Base-by-base conservation (phyloP, 2,329 filamentous ascomycete genomes). In the Pseudogymnoascus sp. region DNA sequence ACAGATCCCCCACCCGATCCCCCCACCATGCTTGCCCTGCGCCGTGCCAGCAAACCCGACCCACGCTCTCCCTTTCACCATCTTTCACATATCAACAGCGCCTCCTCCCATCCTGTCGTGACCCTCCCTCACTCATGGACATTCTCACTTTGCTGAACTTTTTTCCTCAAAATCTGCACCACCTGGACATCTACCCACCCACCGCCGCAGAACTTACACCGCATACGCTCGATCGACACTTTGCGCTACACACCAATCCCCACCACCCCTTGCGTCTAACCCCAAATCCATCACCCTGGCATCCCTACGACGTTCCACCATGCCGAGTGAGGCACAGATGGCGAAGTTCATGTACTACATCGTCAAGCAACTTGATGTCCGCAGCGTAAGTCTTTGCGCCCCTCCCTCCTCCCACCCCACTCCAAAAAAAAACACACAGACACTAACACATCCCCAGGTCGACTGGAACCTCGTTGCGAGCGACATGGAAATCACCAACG, bases 291-390 rank as follows among this genome's bases (percentile, higher is more conserved):
- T 64, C 66, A 70, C 67, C 38, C 62, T 69, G 66, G 69, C 66
- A 63, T 69, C 72, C 61, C 70, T 74, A 28, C 73, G 77, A 64
- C 75, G 76, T 63, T 73, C 69, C 63, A 78, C 25, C 25, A 73
- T 73, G 75, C 75, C 79, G 28, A 79, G 75, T 5, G 81, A 84
- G 65, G 77, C 74, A 61, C 76, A 79, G 59, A 82, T 77, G 16
- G 76, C 77, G 36, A 79, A 78, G 40, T 81, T 84, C 64, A 74
- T 83, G n/a, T 84, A 82, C 69, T 76, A 79, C 21, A 83, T 84
- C 61, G 73, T 84, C 66, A 82, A 80, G 66, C 82, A 84, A 67
- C 74, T 83, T 60, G 80, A 82, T 66, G 71, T 84, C 34, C 82
- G 81, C 71, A 75, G 76, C 56, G 80, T 81, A 70, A 66, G 76